phyloP scores from a whole-genome alignment of 768 basidiomycete genomes.

The Tulasnella sp. region DNA sequence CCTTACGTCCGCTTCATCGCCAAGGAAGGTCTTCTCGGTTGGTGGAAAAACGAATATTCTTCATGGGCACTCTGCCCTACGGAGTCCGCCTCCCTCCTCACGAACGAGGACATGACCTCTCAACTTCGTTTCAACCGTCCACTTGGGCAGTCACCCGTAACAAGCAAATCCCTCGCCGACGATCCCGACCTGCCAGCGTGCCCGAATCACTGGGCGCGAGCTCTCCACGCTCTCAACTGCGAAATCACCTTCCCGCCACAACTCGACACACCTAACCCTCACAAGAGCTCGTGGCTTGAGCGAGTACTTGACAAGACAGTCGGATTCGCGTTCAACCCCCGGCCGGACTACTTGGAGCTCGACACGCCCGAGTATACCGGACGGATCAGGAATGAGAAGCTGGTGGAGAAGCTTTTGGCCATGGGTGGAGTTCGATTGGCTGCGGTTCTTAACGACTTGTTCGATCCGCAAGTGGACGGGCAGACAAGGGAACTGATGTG shows the following conservation, averaged over 20 bases:
- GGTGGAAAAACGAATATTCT: conserved; percentile 49
- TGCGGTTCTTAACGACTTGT: conserved; percentile 66
- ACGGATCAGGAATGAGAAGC: conserved; percentile 47
- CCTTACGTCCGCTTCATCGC: conserved; percentile 77
- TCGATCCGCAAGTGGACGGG: conserved; percentile 24
- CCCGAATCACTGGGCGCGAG: conserved; percentile 55
- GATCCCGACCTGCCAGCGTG: not conserved
- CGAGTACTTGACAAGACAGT: conserved; percentile 28
- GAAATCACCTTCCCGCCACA: conserved; percentile 66
- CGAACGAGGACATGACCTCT: conserved; percentile 15
- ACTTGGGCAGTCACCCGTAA: not conserved
- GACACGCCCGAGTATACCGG: conserved; percentile 75
- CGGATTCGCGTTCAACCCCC: conserved; percentile 1
- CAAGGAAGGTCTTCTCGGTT: conserved; percentile 66
- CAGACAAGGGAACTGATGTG: not conserved
- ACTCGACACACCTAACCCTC: conserved; percentile 33
- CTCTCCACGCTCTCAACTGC: conserved; percentile 69
- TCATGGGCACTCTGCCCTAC: conserved; percentile 60
- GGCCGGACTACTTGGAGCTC: conserved; percentile 45
- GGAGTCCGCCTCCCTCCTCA: conserved; percentile 14
- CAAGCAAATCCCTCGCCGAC: not conserved
- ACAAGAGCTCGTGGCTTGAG: not conserved
- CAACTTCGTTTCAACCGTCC: conserved; percentile 8
- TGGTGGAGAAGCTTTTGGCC: conserved; percentile 72
- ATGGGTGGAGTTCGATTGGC: conserved; percentile 79